These are phyloP conservation scores for Sideroxylon spinosum DNA, from an alignment of 179 eudicot genomes.

Conservation along the genomic window DNA sequence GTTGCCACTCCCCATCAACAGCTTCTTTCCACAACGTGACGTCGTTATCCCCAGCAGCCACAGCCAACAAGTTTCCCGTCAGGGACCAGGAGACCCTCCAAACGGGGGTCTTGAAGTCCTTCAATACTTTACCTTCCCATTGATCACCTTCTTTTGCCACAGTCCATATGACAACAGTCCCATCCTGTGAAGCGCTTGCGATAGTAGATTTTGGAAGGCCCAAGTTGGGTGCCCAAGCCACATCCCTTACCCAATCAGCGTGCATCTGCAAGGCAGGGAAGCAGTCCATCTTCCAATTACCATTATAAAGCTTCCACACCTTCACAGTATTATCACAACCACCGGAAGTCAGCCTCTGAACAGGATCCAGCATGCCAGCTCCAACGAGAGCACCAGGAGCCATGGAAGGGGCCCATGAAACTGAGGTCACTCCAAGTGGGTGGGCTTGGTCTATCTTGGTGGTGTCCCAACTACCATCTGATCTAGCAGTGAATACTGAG, in stretches of 20 bases:
- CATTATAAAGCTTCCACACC: constrained; percentile 68
- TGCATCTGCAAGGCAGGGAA: constrained; percentile 75
- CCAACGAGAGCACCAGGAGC: constrained; percentile 70
- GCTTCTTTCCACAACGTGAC: constrained; percentile 81
- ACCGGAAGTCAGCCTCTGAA: constrained; percentile 67
- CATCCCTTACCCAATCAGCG: constrained; percentile 80
- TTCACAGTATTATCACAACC: constrained; percentile 71
- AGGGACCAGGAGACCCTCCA: constrained; percentile 88
- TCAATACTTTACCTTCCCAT: constrained; percentile 70
- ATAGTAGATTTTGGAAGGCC: constrained; percentile 80
- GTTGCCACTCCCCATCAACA: constrained; percentile 78
- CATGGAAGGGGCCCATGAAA: constrained; percentile 79
- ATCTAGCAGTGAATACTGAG: constrained; percentile 54
- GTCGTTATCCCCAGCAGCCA: constrained; percentile 67
- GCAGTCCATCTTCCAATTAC: constrained; percentile 73
- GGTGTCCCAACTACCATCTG: constrained; percentile 82
- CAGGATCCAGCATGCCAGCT: constrained; percentile 48
- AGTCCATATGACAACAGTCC: constrained; percentile 70
- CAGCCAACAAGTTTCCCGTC: constrained; percentile 71
- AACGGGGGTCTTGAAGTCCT: constrained; percentile 67
- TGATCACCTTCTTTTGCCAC: constrained; percentile 68
- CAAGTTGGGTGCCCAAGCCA: constrained; percentile 81
- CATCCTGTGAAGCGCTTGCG: constrained; percentile 80
- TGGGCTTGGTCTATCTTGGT: constrained; percentile 73
- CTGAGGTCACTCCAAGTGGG: constrained; percentile 78